Percentiles rank a stretch among this genome's conserved stretches.
Evolutionary conservation across 352 stramenopile species (phyloP).

Genomic region (Aphanomyces invadans): DNA sequence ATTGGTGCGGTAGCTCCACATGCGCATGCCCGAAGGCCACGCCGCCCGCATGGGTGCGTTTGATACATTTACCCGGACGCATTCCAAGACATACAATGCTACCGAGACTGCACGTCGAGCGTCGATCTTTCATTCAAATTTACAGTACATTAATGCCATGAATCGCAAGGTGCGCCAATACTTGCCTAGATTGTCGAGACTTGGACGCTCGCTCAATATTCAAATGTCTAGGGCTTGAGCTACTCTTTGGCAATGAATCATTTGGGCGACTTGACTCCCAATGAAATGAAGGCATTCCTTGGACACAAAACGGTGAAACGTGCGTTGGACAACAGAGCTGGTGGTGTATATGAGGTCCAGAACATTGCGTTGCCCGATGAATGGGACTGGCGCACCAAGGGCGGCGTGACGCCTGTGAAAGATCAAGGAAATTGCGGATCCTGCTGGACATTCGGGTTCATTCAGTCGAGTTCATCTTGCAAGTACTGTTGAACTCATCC

Average conservation of each 20-base stretch:
- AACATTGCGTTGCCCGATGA: constrained; percentile 44
- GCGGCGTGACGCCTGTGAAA: constrained; percentile 84
- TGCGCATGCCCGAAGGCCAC: constrained; percentile 70
- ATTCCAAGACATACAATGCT: constrained; percentile 54
- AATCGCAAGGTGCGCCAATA: constrained; percentile 53
- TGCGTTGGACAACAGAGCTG: constrained; percentile 53
- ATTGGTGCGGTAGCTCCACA: constrained; percentile 58
- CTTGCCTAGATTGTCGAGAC: not conserved
- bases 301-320: constrained; percentile 39
- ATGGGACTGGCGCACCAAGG: constrained; percentile 81
- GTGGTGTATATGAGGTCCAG: constrained; percentile 34
- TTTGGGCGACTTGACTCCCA: constrained; percentile 71
- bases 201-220: not conserved
- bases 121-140: constrained; percentile 70
- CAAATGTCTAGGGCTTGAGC: constrained; percentile 42
- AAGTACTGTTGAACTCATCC: too few species aligned
- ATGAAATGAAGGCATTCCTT: constrained; percentile 48
- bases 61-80: constrained; percentile 47
- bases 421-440: constrained; percentile 88
- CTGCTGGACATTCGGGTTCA: constrained; percentile 87
- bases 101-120: constrained; percentile 44
- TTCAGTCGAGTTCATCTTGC: not conserved
- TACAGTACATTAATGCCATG: constrained; percentile 78
- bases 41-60: constrained; percentile 53
- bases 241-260: constrained; percentile 77